Percentiles rank a stretch among this genome's conserved stretches.
Evolutionary conservation across 306 rosid genomes (phyloP).

Genomic region (Dalbergia cultrata): DNA sequence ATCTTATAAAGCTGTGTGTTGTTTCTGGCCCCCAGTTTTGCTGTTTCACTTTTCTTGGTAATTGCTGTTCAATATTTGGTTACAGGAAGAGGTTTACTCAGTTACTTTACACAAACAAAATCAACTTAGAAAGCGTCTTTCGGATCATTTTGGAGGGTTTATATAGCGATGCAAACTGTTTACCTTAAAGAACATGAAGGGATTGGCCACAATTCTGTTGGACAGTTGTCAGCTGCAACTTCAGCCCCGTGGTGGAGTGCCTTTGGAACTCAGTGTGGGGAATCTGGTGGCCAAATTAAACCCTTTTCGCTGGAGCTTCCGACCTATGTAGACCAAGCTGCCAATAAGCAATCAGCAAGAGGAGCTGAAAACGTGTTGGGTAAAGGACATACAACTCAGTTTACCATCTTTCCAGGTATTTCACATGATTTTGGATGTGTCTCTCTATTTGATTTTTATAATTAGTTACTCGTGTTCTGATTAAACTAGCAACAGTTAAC

Average conservation of each 20-base stretch:
- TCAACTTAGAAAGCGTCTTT: constrained; percentile 28
- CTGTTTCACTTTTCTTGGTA: not conserved
- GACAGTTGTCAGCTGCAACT: constrained; percentile 61
- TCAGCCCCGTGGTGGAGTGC: constrained; percentile 80
- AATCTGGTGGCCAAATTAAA: constrained; percentile 72
- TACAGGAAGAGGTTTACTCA: constrained; percentile 48
- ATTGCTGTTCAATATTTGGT: constrained; percentile 25
- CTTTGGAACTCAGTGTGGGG: constrained; percentile 73
- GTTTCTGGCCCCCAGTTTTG: not conserved
- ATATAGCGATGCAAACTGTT: constrained; percentile 75
- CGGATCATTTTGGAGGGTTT: constrained; percentile 45
- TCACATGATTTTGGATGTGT: constrained; percentile 14
- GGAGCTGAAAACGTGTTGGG: constrained; percentile 63
- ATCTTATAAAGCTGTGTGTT: not conserved
- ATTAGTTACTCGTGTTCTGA: constrained; percentile 6
- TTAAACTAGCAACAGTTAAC: constrained; percentile 1
- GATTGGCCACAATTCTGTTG: constrained; percentile 57
- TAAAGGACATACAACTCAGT: constrained; percentile 68
- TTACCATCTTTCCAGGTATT: constrained; percentile 83
- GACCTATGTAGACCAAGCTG: constrained; percentile 59
- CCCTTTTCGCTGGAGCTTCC: constrained; percentile 65
- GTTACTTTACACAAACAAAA: not conserved
- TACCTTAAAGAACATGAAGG: constrained; percentile 82
- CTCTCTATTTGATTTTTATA: constrained; percentile 13
- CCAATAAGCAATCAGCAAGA: constrained; percentile 57